Evolutionary conservation across 805 yeast species (phyloP).

Genomic region (Candida railenensis): DNA sequence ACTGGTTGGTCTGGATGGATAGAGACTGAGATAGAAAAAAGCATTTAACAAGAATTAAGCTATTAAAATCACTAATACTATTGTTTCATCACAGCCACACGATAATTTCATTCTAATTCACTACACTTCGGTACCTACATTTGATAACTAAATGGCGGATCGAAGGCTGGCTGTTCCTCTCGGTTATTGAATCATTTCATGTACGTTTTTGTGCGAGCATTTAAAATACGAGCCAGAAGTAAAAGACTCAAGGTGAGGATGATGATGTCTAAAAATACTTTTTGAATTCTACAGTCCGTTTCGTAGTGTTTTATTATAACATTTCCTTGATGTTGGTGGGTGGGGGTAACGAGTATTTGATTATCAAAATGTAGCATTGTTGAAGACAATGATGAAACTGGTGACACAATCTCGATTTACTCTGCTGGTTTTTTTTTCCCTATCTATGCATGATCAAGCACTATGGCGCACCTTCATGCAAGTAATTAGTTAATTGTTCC

Average conservation of each 20-base stretch:
- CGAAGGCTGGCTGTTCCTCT: not conserved
- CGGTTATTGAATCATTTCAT: not conserved
- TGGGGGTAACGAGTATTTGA: no score
- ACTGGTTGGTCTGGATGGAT: no score
- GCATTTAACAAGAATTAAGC: no score
- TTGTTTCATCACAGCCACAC: not conserved
- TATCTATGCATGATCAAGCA: not conserved
- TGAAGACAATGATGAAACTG: not conserved
- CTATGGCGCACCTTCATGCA: not conserved
- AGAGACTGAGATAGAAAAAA: no score
- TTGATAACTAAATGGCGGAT: not conserved
- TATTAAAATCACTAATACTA: no score
- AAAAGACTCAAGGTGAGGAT: not conserved
- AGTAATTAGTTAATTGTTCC: not conserved
- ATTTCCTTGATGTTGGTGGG: no score
- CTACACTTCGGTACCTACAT: not conserved
- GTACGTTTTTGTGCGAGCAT: not conserved
- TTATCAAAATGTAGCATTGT: no score
- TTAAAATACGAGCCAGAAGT: not conserved
- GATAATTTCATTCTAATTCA: not conserved
- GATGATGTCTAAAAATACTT: not conserved
- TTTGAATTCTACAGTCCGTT: no score
- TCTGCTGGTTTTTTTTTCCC: not conserved
- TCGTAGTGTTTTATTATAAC: no score
- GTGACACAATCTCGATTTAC: not conserved